Evolutionary conservation across 2,329 filamentous ascomycete genomes (phyloP), one percentile per base, ranked within the genome.

Genomic region (Talaromyces sp.): DNA sequence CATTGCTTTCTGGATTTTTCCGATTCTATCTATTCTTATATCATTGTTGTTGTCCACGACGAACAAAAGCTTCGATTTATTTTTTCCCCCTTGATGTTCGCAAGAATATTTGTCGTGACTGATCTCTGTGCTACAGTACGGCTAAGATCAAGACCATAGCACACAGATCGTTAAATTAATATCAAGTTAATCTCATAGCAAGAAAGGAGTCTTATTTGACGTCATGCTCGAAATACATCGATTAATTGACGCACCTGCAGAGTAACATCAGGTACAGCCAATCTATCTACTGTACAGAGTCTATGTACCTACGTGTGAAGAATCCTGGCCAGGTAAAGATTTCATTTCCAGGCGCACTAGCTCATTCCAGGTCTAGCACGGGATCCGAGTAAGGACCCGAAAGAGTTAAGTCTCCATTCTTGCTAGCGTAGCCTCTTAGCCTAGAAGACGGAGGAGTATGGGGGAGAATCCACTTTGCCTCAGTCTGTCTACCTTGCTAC

Each of bases 381-480:
- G 7, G 56, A 59, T 58, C 35, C 31, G 56, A 59, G 56, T 59
- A 59, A 31, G 13, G n/a, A 59, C 56, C 56, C 6, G 39, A 59
- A 59, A 59, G 22, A 31, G 56, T 33, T 45, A 43, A 45, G 56
- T 43, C 56, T 59, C 56, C 56, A 43, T 31, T 41, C 9, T 59
- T 37, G 52, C 22, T 56, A 19, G 25, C 7, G 17, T 50, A 50
- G 17, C 22, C 7, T 15, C 2, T 50, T 17, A 41, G 10, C 5
- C 35, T 41, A 41, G 39, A 13, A 17, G 17, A 31, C 2, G 15
- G 39, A 41, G 39, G 35, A 47, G 43, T 47, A 47, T 22, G 49
- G 49, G 47, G 47, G 22, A n/a, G n/a, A 50, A 41, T 37, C 35
- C 35, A 11, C 9, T 10, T 10, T 37, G 13, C 9, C 13, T 37